Conservation (phyloP, 2,329 filamentous ascomycete species). For the Metarhizium anisopliae region DNA sequence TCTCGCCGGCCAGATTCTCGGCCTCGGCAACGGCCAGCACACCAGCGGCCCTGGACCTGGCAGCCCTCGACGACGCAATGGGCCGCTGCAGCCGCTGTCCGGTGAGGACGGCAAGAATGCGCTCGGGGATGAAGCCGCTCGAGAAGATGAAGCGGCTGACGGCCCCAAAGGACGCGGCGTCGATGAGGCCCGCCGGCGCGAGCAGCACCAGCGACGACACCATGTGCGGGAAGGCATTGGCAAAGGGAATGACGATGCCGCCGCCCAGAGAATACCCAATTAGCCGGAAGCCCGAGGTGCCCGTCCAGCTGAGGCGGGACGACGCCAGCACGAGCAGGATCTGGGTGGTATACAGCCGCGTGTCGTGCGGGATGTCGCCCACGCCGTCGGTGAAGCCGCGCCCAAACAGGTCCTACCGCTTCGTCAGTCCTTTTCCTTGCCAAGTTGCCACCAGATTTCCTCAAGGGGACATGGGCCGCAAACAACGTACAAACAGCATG, state of each 20-base stretch:
- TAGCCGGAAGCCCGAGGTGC: conserved; percentile 48
- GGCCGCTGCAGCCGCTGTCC: conserved; percentile 39
- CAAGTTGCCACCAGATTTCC: background rate
- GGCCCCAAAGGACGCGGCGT: conserved; percentile 41
- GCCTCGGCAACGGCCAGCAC: conserved; percentile 33
- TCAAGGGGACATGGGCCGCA: conserved; percentile 6
- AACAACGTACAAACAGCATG: conserved; percentile 57
- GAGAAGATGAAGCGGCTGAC: conserved; percentile 42
- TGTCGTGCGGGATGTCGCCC: conserved; percentile 59
- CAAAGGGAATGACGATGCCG: conserved; percentile 66
- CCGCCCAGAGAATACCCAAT: conserved; percentile 79
- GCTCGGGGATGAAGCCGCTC: conserved; percentile 45
- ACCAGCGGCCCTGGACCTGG: conserved; percentile 10
- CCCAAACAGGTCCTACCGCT: conserved; percentile 53
- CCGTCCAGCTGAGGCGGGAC: conserved; percentile 60
- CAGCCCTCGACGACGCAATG: conserved; percentile 32
- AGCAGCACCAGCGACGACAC: conserved; percentile 65
- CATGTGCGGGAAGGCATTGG: conserved; percentile 61
- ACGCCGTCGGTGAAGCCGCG: conserved; percentile 59
- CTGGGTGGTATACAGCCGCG: conserved; percentile 64
- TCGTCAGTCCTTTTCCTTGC: background rate
- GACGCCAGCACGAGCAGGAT: conserved; percentile 63
- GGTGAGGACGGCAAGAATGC: conserved; percentile 39
- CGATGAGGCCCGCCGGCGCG: conserved; percentile 69
- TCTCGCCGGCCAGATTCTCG: background rate